phyloP scores from a whole-genome alignment of 139 green algal genomes.

The Gonium pectorale region DNA sequence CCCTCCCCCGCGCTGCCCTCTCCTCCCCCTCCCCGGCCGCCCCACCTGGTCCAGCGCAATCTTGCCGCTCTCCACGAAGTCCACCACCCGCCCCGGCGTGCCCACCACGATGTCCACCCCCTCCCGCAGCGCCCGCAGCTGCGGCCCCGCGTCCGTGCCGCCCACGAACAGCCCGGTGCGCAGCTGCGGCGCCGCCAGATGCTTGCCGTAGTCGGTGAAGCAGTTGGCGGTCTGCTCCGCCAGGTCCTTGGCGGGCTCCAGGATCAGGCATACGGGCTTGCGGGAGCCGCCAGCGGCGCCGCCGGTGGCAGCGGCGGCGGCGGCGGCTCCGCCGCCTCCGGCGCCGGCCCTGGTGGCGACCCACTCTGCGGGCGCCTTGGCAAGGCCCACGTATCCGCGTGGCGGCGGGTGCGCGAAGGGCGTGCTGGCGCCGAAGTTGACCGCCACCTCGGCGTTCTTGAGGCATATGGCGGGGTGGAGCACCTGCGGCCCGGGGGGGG shows the following conservation, averaged over 20 bases:
- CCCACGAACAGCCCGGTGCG: conserved; percentile 73
- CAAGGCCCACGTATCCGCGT: conserved; percentile 1
- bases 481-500: too few relatives aligned
- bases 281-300: conserved; percentile 17
- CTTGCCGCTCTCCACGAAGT: conserved; percentile 82
- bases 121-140: conserved; percentile 58
- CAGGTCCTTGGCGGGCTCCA: conserved; percentile 85
- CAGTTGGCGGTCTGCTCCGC: conserved; percentile 85
- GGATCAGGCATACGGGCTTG: conserved; percentile 78
- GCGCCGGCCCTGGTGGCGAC: not conserved
- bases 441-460: conserved; percentile 83
- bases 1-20: not conserved
- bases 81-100: conserved; percentile 80
- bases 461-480: conserved; percentile 83
- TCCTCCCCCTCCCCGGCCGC: not conserved
- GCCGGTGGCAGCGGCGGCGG: not conserved
- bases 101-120: conserved; percentile 82
- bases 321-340: not conserved
- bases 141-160: conserved; percentile 60
- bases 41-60: conserved; percentile 67
- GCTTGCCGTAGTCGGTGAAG: conserved; percentile 62
- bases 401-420: conserved; percentile 5
- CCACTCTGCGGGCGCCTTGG: conserved; percentile 43
- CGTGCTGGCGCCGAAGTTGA: conserved; percentile 73
- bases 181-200: conserved; percentile 67